Evolutionary conservation across 768 basidiomycete species (phyloP).

Genomic region (Porphyrellus cyaneotinctus): DNA sequence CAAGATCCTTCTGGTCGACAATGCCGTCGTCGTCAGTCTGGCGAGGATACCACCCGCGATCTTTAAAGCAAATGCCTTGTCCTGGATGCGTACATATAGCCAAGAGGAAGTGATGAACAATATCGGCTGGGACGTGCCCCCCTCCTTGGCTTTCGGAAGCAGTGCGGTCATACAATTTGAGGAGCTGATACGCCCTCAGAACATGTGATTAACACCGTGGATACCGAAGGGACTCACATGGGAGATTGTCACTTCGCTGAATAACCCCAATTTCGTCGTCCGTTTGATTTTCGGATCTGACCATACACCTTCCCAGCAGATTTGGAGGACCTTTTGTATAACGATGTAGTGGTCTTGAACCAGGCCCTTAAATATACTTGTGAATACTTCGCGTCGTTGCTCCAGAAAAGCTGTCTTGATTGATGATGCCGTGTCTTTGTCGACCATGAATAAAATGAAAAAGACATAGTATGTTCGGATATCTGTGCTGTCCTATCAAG

Average conservation of each 20-base stretch:
- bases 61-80: constrained; percentile 80
- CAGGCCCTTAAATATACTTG: constrained; percentile 71
- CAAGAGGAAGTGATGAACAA: constrained; percentile 84
- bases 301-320: constrained; percentile 76
- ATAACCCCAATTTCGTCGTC: constrained; percentile 66
- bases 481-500: constrained; percentile 41
- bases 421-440: constrained; percentile 40
- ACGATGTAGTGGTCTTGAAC: constrained; percentile 61
- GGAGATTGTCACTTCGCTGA: constrained; percentile 60
- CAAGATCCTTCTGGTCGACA: constrained; percentile 36
- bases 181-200: constrained; percentile 41
- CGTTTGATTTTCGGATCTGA: constrained; percentile 67
- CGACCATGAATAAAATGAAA: constrained; percentile 71
- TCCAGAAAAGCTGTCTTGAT: constrained; percentile 67
- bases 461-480: constrained; percentile 74
- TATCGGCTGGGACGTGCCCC: constrained; percentile 65
- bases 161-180: constrained; percentile 69
- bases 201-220: background rate
- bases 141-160: constrained; percentile 44
- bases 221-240: constrained; percentile 43
- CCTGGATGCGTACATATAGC: constrained; percentile 81
- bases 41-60: constrained; percentile 88
- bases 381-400: constrained; percentile 61
- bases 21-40: constrained; percentile 45
- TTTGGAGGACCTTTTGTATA: constrained; percentile 61